Evolutionary conservation across 106 monocot genomes (phyloP).

Genomic region (Ottelia alismoides): DNA sequence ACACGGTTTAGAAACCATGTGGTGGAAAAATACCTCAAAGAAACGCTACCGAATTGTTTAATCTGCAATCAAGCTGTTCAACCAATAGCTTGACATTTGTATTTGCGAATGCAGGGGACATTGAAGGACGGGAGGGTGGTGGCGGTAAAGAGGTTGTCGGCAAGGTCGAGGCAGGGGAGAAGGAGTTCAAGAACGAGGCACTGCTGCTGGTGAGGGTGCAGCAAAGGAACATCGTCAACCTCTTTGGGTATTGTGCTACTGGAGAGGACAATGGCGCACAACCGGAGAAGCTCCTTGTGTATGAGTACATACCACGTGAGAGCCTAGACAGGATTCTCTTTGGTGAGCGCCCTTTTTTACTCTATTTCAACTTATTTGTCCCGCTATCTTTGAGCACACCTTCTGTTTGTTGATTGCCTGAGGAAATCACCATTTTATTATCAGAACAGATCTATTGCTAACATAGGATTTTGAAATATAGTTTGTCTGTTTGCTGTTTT

Average conservation of each 20-base stretch:
- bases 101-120: slow-evolving; percentile 34
- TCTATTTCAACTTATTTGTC: no score
- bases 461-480: no score
- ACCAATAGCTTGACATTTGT: slow-evolving; percentile 17
- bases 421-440: no score
- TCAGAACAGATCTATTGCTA: no score
- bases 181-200: slow-evolving; percentile 52
- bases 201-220: slow-evolving; percentile 42
- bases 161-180: slow-evolving; percentile 28
- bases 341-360: no score
- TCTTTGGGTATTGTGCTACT: slow-evolving; percentile 42
- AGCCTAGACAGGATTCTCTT: slow-evolving; percentile 63
- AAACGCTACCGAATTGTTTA: no score
- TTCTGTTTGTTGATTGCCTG: no score
- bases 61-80: background rate
- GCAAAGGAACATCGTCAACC: slow-evolving; percentile 51
- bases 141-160: slow-evolving; percentile 42
- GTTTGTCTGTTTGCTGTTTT: no score
- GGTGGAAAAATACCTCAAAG: no score
- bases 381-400: no score
- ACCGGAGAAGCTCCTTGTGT: slow-evolving; percentile 35
- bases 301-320: no score
- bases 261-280: background rate
- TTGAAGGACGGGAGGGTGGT: no score
- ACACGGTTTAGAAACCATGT: background rate